phyloP scores from a whole-genome alignment of 139 green algal genomes.

The Micractinium conductrix region DNA sequence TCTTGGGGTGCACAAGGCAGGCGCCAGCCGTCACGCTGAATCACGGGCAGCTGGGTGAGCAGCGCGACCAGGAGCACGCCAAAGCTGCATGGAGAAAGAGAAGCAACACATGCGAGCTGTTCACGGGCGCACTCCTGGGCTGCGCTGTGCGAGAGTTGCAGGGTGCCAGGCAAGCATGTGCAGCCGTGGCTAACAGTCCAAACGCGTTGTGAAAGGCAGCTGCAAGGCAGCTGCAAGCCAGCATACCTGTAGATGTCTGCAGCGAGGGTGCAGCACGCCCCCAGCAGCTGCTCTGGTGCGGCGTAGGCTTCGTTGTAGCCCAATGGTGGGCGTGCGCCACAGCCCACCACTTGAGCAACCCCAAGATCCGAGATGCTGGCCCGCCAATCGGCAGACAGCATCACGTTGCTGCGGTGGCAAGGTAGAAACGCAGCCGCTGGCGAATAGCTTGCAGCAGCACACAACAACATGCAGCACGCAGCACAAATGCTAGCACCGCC shows the following conservation, averaged over 20 bases:
- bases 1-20: background rate
- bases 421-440: too few species aligned
- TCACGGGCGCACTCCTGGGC: background rate
- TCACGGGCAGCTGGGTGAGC: background rate
- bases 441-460: too few species aligned
- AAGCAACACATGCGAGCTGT: too few species aligned
- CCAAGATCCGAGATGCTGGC: background rate
- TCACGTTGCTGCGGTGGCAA: background rate
- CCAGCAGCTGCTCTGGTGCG: constrained; percentile 2
- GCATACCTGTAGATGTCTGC: background rate
- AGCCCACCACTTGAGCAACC: background rate
- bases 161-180: background rate
- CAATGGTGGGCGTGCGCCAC: too few species aligned
- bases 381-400: background rate
- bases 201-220: background rate
- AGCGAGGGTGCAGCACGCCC: background rate
- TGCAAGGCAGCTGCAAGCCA: background rate
- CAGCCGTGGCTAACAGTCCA: background rate
- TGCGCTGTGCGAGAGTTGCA: background rate
- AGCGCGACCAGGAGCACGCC: background rate
- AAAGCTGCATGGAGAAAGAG: background rate
- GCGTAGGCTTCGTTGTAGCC: background rate
- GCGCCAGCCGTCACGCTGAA: background rate
- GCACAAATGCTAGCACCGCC: too few species aligned
- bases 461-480: too few species aligned